Conservation (phyloP, 345 rosid genomes). For the Geranium rotundifolium region DNA sequence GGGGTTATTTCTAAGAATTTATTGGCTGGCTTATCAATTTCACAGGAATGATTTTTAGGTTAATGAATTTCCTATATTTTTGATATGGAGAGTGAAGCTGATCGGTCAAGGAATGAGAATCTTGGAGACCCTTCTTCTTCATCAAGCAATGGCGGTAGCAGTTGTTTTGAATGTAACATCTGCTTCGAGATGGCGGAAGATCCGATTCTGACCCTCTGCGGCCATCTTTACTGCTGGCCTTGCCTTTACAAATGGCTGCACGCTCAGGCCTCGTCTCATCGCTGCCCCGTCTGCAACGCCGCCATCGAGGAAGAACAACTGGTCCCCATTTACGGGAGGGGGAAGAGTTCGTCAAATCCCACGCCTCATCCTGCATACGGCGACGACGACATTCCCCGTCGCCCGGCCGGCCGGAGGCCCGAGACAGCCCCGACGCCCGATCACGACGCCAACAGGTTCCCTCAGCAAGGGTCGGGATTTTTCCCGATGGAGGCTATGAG, state of each 20-base stretch:
- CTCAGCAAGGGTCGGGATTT: neutral
- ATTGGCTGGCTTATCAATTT: too few relatives aligned
- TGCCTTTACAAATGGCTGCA: constrained; percentile 25
- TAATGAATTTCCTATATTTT: neutral
- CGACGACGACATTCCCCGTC: neutral
- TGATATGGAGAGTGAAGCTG: neutral
- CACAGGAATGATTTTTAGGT: neutral
- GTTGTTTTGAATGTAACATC: constrained; percentile 18
- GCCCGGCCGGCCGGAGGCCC: neutral
- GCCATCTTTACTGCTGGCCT: constrained; percentile 27
- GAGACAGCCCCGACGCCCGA: neutral
- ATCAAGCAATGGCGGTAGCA: neutral
- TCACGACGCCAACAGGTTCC: neutral
- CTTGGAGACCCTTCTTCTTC: neutral
- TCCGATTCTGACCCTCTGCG: constrained; percentile 25
- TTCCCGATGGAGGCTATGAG: constrained; percentile 21
- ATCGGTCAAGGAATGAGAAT: neutral
- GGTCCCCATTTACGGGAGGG: constrained; percentile 22
- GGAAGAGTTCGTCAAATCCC: constrained; percentile 1
- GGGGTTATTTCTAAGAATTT: too few relatives aligned
- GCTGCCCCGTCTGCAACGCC: constrained; percentile 27
- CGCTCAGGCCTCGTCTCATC: constrained; percentile 8
- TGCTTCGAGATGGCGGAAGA: constrained; percentile 24
- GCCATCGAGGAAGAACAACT: constrained; percentile 8
- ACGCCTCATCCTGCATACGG: neutral